Conservation (phyloP, 805 yeast genomes). For the Yarrowia keelungensis region DNA sequence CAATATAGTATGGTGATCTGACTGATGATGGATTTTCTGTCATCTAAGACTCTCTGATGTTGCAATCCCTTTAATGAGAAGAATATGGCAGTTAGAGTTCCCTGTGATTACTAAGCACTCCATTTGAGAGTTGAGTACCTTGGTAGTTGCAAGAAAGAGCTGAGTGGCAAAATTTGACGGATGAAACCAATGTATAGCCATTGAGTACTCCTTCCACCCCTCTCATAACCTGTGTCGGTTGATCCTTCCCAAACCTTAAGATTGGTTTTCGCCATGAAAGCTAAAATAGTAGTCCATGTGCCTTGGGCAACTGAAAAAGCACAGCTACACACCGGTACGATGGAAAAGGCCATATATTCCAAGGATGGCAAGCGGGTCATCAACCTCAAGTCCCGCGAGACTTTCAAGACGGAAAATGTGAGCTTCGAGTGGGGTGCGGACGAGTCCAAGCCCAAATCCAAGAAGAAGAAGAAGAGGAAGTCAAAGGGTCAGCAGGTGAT, state of each 20-base stretch:
- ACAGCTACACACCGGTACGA: conserved; percentile 26
- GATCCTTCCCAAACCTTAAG: conserved; percentile 17
- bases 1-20: too few species aligned
- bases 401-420: conserved; percentile 37
- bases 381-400: conserved; percentile 37
- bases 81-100: background rate
- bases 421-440: conserved; percentile 27
- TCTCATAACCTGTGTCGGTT: conserved; percentile 23
- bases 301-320: conserved; percentile 9
- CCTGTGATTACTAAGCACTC: background rate
- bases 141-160: background rate
- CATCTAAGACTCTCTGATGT: too few species aligned
- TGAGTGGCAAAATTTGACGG: too few species aligned
- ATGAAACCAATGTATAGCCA: too few species aligned
- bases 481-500: conserved; percentile 43
- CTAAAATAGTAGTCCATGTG: conserved; percentile 10
- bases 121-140: background rate
- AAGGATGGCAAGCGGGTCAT: conserved; percentile 37
- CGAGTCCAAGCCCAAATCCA: conserved; percentile 27
- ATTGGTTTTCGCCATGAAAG: conserved; percentile 27
- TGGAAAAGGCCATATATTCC: conserved; percentile 38
- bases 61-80: too few species aligned
- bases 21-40: too few species aligned
- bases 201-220: too few species aligned
- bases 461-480: conserved; percentile 51